Conservation (phyloP, 2,329 filamentous ascomycete species). For the Whalleya microplaca region DNA sequence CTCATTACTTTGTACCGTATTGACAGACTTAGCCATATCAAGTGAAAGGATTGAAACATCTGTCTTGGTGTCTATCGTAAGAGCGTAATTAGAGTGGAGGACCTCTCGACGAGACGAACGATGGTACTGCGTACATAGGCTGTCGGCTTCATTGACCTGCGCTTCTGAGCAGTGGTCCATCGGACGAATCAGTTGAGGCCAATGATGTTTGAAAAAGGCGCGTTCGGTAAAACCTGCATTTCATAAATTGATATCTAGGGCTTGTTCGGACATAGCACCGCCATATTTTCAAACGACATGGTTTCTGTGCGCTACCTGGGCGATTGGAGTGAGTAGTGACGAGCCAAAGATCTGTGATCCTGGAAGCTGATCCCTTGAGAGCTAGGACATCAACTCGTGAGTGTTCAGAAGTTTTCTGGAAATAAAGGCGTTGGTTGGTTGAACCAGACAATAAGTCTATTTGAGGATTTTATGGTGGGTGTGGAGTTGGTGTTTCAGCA, state of each 20-base stretch:
- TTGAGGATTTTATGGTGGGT: slow-evolving; percentile 9
- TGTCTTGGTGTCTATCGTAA: too few relatives aligned
- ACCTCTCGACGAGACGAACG: too few relatives aligned
- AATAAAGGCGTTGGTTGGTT: neutral
- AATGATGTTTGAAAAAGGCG: neutral
- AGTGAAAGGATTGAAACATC: too few relatives aligned
- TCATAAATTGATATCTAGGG: neutral
- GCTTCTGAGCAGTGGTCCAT: too few relatives aligned
- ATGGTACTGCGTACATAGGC: too few relatives aligned
- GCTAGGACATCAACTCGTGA: slow-evolving; percentile 1
- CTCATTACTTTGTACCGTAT: too few relatives aligned
- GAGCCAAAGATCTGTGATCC: slow-evolving; percentile 22
- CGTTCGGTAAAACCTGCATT: slow-evolving; percentile 2
- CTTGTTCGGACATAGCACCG: slow-evolving; percentile 1
- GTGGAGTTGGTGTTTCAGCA: slow-evolving; percentile 18
- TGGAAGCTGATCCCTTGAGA: slow-evolving; percentile 17
- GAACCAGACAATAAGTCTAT: neutral
- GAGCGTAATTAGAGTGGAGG: too few relatives aligned
- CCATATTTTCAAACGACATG: slow-evolving; percentile 1
- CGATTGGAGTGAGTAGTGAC: slow-evolving; percentile 8
- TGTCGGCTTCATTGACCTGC: too few relatives aligned
- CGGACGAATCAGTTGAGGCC: neutral
- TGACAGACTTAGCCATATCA: too few relatives aligned
- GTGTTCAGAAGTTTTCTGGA: neutral
- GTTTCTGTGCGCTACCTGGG: slow-evolving; percentile 5